These are phyloP conservation scores for Rhododendron henanense DNA, from an alignment of 148 eudicot genomes.

Conservation along the genomic window DNA sequence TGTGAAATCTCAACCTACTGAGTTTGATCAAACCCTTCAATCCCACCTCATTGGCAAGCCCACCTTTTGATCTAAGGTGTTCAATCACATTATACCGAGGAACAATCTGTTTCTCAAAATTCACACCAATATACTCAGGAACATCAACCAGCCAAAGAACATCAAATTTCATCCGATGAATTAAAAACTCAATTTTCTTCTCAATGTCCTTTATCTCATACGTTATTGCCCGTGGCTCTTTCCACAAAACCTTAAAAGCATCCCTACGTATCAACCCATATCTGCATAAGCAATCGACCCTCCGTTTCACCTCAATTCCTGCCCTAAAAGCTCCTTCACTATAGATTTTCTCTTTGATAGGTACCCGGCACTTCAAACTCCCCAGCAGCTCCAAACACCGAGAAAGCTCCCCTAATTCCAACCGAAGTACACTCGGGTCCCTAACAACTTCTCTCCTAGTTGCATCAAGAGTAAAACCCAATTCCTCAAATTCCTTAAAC, in stretches of 20 bases:
- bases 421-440: constrained; percentile 58
- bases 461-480: constrained; percentile 44
- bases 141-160: constrained; percentile 66
- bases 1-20: constrained; percentile 68
- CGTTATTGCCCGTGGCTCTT: constrained; percentile 68
- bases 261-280: constrained; percentile 70
- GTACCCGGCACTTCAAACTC: constrained; percentile 55
- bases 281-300: constrained; percentile 60
- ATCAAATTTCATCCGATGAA: constrained; percentile 48
- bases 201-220: constrained; percentile 61
- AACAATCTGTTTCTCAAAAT: constrained; percentile 82
- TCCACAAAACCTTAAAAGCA: constrained; percentile 65
- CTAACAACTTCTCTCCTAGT: constrained; percentile 51
- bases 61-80: constrained; percentile 70
- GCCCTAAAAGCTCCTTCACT: constrained; percentile 66
- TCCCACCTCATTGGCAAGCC: constrained; percentile 70
- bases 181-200: constrained; percentile 66
- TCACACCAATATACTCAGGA: constrained; percentile 81
- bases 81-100: constrained; percentile 78
- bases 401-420: constrained; percentile 72
- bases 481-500: constrained; percentile 54
- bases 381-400: constrained; percentile 57
- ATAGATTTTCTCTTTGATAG: constrained; percentile 52
- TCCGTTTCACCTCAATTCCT: constrained; percentile 55
- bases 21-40: constrained; percentile 65